Evolutionary conservation across 2,329 filamentous ascomycete genomes (phyloP).

Genomic region (Pseudofabraea citricarpa): DNA sequence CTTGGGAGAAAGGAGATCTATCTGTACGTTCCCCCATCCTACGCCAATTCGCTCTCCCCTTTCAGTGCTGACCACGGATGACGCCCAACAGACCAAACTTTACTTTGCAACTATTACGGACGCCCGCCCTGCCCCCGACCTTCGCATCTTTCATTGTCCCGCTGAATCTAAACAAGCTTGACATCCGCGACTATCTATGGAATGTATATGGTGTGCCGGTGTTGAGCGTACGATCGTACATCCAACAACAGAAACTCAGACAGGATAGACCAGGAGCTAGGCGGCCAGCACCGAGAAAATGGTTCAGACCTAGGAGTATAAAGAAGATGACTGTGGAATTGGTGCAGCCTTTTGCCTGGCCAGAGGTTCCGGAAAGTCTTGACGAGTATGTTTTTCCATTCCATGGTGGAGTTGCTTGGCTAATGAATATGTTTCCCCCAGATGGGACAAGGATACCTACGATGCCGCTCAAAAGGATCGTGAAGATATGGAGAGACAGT

Average conservation of each 20-base stretch:
- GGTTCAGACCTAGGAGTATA: constrained; percentile 65
- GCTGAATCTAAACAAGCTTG: constrained; percentile 90
- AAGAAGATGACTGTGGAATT: constrained; percentile 98
- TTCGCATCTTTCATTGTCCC: constrained; percentile 90
- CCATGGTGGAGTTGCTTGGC: constrained; percentile 18
- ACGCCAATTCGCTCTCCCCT: neutral
- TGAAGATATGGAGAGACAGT: constrained; percentile 29
- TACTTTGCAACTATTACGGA: constrained; percentile 72
- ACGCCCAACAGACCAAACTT: constrained; percentile 64
- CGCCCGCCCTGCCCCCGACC: constrained; percentile 66
- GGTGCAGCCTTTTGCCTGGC: constrained; percentile 83
- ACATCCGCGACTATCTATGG: constrained; percentile 90
- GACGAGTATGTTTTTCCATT: constrained; percentile 41
- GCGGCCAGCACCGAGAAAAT: constrained; percentile 43
- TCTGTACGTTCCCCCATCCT: constrained; percentile 37
- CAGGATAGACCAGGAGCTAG: constrained; percentile 38
- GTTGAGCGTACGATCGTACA: constrained; percentile 69
- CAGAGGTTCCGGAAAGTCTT: constrained; percentile 59
- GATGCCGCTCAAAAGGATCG: constrained; percentile 45
- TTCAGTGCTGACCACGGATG: neutral
- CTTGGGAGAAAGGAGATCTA: constrained; percentile 51
- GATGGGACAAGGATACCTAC: constrained; percentile 59
- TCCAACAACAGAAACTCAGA: constrained; percentile 64
- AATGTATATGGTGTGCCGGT: constrained; percentile 77
- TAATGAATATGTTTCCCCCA: constrained; percentile 21